phyloP scores from a whole-genome alignment of 768 basidiomycete genomes.

The Russula lepida region DNA sequence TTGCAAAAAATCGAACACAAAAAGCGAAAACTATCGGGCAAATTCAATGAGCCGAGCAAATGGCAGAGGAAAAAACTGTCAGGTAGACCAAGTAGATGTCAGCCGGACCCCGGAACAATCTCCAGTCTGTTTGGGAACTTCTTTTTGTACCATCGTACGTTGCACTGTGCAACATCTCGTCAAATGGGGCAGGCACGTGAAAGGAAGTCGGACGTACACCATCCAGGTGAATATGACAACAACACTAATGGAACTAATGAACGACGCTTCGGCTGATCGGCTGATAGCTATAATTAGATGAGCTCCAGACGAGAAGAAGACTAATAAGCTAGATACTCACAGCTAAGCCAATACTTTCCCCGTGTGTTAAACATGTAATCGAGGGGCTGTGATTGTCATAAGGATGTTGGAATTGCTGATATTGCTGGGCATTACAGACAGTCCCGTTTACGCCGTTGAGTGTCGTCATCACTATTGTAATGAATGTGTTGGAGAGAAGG shows the following conservation, averaged over 20 bases:
- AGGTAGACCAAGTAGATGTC: constrained; percentile 35
- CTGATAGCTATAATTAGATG: constrained; percentile 25
- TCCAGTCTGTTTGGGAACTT: background rate
- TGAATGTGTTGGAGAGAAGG: background rate
- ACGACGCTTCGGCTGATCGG: constrained; percentile 31
- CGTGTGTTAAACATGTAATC: constrained; percentile 27
- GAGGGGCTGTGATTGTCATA: background rate
- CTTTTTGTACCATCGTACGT: constrained; percentile 4
- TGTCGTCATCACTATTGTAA: background rate
- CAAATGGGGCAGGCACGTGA: background rate
- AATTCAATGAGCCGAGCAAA: constrained; percentile 3
- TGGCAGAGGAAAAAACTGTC: no score
- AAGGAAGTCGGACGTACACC: background rate
- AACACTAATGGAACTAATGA: background rate
- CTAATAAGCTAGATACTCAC: constrained; percentile 21
- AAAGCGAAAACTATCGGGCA: constrained; percentile 23
- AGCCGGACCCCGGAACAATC: constrained; percentile 30
- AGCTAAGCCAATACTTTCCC: constrained; percentile 32
- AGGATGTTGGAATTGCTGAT: background rate
- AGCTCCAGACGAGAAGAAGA: background rate
- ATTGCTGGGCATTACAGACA: constrained; percentile 1
- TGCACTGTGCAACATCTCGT: constrained; percentile 1
- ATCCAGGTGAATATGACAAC: background rate
- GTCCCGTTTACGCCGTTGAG: constrained; percentile 2
- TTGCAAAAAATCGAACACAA: constrained; percentile 32